Evolutionary conservation across 2,329 filamentous ascomycete genomes (phyloP).

Genomic region (Alternaria triticimaculans): DNA sequence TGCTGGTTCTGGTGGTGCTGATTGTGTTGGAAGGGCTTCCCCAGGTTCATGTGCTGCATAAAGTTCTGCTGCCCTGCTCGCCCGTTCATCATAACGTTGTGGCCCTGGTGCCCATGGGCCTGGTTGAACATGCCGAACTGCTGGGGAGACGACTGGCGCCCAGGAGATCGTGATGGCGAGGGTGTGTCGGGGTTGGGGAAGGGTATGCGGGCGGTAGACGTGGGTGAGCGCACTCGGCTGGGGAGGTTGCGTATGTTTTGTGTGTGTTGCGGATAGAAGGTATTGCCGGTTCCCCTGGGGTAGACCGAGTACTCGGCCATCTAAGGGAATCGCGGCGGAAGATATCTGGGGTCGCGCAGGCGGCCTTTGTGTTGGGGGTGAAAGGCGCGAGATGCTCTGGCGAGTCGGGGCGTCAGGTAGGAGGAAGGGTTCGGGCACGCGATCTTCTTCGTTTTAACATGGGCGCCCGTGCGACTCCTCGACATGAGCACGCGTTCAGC

Average conservation of each 20-base stretch:
- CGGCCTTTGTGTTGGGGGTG: slow-evolving; percentile 35
- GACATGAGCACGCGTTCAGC: slow-evolving; percentile 43
- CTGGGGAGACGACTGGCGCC: slow-evolving; percentile 56
- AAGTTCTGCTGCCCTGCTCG: slow-evolving; percentile 65
- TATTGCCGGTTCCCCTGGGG: slow-evolving; percentile 66
- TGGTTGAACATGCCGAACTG: slow-evolving; percentile 75
- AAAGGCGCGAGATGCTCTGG: slow-evolving; percentile 31
- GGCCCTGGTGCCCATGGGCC: slow-evolving; percentile 67
- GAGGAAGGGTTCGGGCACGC: slow-evolving; percentile 53
- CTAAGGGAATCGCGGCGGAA: slow-evolving; percentile 54
- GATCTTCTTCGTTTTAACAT: slow-evolving; percentile 59
- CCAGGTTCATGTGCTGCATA: slow-evolving; percentile 65
- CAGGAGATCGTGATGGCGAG: slow-evolving; percentile 65
- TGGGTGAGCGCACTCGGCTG: slow-evolving; percentile 56
- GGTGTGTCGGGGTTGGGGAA: slow-evolving; percentile 59
- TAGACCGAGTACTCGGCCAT: slow-evolving; percentile 73
- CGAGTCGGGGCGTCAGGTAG: slow-evolving; percentile 45
- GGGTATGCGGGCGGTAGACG: slow-evolving; percentile 52
- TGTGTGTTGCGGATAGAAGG: slow-evolving; percentile 63
- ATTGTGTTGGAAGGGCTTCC: slow-evolving; percentile 71
- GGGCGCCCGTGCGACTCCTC: slow-evolving; percentile 46
- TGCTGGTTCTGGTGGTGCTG: slow-evolving; percentile 58
- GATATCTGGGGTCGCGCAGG: slow-evolving; percentile 35
- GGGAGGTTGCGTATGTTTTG: slow-evolving; percentile 56
- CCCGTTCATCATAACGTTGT: slow-evolving; percentile 78